Percentiles rank a stretch among this genome's conserved stretches.
phyloP scores from a whole-genome alignment of 345 rosid genomes.

The Clarkia xantiana region DNA sequence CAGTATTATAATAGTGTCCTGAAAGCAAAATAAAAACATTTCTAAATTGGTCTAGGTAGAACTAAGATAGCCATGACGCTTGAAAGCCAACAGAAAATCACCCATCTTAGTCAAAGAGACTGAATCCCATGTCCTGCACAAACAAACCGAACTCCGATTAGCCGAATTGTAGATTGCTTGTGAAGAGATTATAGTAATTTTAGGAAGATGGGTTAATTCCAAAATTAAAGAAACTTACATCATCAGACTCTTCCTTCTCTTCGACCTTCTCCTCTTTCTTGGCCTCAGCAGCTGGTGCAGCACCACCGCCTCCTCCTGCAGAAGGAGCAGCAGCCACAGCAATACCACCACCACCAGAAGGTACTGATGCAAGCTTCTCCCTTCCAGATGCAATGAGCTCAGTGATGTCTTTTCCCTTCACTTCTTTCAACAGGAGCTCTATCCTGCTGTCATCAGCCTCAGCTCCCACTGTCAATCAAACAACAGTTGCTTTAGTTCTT shows the following conservation, averaged over 20 bases:
- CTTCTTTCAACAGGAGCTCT: constrained; percentile 45
- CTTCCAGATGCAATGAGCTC: constrained; percentile 74
- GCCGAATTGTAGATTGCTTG: too few relatives aligned
- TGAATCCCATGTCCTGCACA: constrained; percentile 71
- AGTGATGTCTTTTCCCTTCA: constrained; percentile 53
- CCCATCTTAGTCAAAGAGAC: constrained; percentile 45
- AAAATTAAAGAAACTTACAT: constrained; percentile 22
- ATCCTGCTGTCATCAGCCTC: constrained; percentile 48
- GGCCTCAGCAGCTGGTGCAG: constrained; percentile 46
- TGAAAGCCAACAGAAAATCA: not conserved
- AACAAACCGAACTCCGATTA: too few relatives aligned
- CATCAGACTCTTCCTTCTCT: constrained; percentile 73
- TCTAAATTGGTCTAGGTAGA: not conserved
- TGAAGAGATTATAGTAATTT: too few relatives aligned
- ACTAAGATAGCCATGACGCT: not conserved
- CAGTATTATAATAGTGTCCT: too few relatives aligned
- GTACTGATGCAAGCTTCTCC: constrained; percentile 73
- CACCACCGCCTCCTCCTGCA: constrained; percentile 11
- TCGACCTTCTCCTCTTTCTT: constrained; percentile 74
- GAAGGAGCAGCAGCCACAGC: constrained; percentile 9
- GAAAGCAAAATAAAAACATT: too few relatives aligned
- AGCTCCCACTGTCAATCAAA: constrained; percentile 44
- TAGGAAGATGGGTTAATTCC: too few relatives aligned
- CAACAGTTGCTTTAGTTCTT: not conserved
- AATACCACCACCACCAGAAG: constrained; percentile 44